Evolutionary conservation across 306 rosid genomes (phyloP), one percentile per base, ranked within the genome.

Genomic region (Alnus rubra): DNA sequence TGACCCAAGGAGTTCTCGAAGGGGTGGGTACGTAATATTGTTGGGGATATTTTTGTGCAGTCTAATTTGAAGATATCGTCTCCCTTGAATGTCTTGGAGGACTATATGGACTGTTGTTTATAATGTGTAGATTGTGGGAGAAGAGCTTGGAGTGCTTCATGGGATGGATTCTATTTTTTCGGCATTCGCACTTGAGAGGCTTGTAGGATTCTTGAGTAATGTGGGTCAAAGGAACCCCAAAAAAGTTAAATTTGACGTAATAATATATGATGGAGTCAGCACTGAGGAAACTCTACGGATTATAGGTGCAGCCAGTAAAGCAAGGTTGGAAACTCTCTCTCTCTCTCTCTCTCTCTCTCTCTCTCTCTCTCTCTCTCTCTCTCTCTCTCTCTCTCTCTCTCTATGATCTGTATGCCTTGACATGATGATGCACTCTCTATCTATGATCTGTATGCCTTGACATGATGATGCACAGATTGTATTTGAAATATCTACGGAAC

Each of bases 141-240:
- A 95, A 85, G 98, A 95, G 89, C 97, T 95, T 72, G 97, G 97
- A 33, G 86, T 94, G 80, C 89, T 94, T 35, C 98, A 95, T 39
- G 98, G 95, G 78, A 94, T 91, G 97, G 98, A 95, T 81, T 81
- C 98, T 3, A 83, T 92, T 71, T 84, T 92, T 77, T 87, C 82
- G 6, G 82, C 88, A 56, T 83, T 87, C 45, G 85, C 88, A 33
- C 94, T 92, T 63, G 98, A 90, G 84, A 92, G 88, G 81, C 88
- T 84, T 82, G 83, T 88, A 7, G 87, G 92, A 54, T 84, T 92
- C 76, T 86, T 88, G 54, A 78, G 90, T 74, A 81, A 54, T 62
- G 52, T 85, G 65, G 73, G 89, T 64, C 84, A 78, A 72, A 83
- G 67, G 74, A 86, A 80, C 81, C 90, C 74, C 71, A 75, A 58